Percentiles rank a stretch among this genome's conserved stretches.
These are phyloP conservation scores for Verticillium tricorpus DNA, from an alignment of 2,329 filamentous ascomycete species.

Conservation along the genomic window DNA sequence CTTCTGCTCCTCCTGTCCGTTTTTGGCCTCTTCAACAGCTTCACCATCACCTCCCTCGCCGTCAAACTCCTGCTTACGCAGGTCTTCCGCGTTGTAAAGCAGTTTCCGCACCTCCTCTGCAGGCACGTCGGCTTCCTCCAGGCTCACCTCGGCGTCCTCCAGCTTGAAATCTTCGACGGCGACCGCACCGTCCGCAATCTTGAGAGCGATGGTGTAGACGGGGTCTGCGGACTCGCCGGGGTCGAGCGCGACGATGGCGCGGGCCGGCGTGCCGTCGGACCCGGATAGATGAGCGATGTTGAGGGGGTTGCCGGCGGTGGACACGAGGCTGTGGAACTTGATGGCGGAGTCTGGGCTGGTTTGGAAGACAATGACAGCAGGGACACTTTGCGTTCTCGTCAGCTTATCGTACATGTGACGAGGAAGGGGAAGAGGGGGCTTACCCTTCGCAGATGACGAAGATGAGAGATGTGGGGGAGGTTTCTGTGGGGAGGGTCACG, in stretches of 20 bases:
- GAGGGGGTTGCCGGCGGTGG: conserved; percentile 62
- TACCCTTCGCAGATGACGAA: conserved; percentile 40
- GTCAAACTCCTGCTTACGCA: conserved; percentile 38
- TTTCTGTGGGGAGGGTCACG: neutral
- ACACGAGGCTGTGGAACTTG: conserved; percentile 42
- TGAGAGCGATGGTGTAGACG: conserved; percentile 6
- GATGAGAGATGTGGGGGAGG: conserved; percentile 16
- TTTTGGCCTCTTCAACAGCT: conserved; percentile 16
- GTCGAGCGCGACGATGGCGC: conserved; percentile 30
- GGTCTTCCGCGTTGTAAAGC: conserved; percentile 40
- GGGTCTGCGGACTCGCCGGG: conserved; percentile 16
- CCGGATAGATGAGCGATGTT: conserved; percentile 35
- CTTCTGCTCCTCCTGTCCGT: conserved; percentile 5
- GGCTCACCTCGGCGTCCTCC: conserved; percentile 4
- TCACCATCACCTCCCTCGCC: conserved; percentile 14
- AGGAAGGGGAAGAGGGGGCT: conserved; percentile 23
- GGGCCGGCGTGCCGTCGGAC: conserved; percentile 5
- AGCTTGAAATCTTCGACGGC: conserved; percentile 1
- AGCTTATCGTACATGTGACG: conserved; percentile 6
- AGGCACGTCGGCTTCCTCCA: conserved; percentile 27
- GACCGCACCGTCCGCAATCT: neutral
- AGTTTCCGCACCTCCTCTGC: conserved; percentile 34
- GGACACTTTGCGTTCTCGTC: conserved; percentile 33
- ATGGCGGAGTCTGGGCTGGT: conserved; percentile 41
- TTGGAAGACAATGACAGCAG: conserved; percentile 62